Conservation (phyloP, 2,329 filamentous ascomycete species). For the Diaporthe citrichinensis region DNA sequence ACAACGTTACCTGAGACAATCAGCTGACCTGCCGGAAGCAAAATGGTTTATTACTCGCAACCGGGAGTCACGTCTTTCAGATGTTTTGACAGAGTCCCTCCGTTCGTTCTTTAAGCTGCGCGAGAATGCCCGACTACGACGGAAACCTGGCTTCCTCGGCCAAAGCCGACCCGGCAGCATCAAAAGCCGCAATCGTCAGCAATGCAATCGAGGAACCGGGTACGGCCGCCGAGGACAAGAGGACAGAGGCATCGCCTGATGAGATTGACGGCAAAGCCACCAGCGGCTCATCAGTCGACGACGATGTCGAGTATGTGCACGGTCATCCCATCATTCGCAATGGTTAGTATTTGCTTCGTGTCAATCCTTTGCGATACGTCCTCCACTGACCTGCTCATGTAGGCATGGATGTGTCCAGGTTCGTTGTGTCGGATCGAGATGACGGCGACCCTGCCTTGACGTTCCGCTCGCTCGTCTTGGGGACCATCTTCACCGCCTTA, state of each 20-base stretch:
- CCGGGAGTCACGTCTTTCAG: neutral
- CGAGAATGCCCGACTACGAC: neutral
- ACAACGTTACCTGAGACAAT: neutral
- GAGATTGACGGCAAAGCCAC: neutral
- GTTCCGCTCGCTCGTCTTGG: neutral
- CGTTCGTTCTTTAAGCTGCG: too few species aligned
- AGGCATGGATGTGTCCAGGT: slow-evolving; percentile 10
- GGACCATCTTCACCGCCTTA: slow-evolving; percentile 7
- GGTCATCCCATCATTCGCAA: slow-evolving; percentile 13
- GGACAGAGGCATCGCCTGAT: neutral
- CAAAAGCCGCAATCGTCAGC: neutral
- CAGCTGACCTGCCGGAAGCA: neutral
- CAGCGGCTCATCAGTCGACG: neutral
- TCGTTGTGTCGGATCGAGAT: slow-evolving; percentile 14
- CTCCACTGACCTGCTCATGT: neutral
- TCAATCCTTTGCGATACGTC: too few species aligned
- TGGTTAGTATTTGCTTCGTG: neutral
- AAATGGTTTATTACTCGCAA: neutral
- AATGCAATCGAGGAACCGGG: neutral
- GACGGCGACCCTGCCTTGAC: slow-evolving; percentile 18
- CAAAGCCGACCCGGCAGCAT: neutral
- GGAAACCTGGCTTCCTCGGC: too few species aligned
- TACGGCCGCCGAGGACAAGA: neutral
- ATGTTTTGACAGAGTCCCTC: neutral
- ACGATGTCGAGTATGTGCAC: slow-evolving; percentile 1